These are phyloP conservation scores for Articulospora tetracladia DNA, from an alignment of 495 filamentous ascomycete genomes.

Conservation along the genomic window DNA sequence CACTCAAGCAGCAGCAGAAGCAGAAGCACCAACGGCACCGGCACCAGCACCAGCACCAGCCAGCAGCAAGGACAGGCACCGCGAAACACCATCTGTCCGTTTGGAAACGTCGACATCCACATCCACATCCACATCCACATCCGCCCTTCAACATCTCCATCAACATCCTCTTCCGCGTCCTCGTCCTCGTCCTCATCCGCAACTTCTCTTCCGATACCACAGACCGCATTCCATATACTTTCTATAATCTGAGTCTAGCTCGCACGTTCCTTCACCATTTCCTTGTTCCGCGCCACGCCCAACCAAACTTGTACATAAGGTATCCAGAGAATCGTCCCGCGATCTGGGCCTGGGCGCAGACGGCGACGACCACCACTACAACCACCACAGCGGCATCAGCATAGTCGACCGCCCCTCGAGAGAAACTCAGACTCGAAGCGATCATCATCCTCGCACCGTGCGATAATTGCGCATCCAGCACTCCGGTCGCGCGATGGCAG, in stretches of 20 bases:
- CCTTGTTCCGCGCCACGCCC: constrained; percentile 2
- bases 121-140: neutral
- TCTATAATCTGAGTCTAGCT: constrained; percentile 18
- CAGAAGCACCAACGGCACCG: too few species aligned
- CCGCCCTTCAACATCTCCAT: neutral
- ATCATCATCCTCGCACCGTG: neutral
- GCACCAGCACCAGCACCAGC: neutral
- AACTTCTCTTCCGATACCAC: constrained; percentile 2
- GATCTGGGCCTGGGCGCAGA: too few species aligned
- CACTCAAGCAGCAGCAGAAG: too few species aligned
- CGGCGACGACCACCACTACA: neutral
- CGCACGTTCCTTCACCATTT: constrained; percentile 15
- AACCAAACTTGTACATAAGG: neutral
- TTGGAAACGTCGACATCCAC: neutral
- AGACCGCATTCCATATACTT: neutral
- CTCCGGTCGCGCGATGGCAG: constrained; percentile 37
- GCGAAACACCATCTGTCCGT: constrained; percentile 16
- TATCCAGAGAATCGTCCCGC: too few species aligned
- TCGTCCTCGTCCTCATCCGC: neutral
- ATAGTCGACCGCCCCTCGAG: neutral
- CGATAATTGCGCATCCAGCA: neutral
- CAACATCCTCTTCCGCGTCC: neutral
- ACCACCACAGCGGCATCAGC: neutral
- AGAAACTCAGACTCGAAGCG: neutral
- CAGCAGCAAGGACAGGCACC: neutral